A percentile compares a stretch with the other conserved stretches of the same genome.
Evolutionary conservation across 1,139 yeast genomes (phyloP).

Genomic region (Yamadazyma sp.): DNA sequence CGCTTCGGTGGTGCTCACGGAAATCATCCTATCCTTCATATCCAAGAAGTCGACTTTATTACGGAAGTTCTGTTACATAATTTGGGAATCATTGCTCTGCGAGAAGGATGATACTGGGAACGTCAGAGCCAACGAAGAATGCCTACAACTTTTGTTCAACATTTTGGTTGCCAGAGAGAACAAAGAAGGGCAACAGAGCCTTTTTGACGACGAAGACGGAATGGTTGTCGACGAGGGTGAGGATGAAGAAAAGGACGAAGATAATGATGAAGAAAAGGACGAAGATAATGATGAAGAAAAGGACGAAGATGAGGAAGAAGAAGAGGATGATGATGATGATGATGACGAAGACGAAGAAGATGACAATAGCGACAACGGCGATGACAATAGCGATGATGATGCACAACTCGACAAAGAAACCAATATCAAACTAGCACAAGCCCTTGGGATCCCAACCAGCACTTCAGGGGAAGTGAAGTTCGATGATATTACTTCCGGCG

Average conservation of each 20-base stretch:
- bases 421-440: constrained; percentile 71
- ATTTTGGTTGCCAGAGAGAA: constrained; percentile 76
- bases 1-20: constrained; percentile 67
- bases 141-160: constrained; percentile 61
- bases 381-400: constrained; percentile 27
- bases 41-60: constrained; percentile 71
- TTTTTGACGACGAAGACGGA: constrained; percentile 69
- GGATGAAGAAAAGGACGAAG: constrained; percentile 23
- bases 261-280: constrained; percentile 42
- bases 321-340: constrained; percentile 28
- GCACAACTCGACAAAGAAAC: constrained; percentile 68
- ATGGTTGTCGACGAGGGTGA: constrained; percentile 33
- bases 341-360: constrained; percentile 29
- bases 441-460: constrained; percentile 65
- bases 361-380: constrained; percentile 27
- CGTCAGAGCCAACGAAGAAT: constrained; percentile 38
- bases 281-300: constrained; percentile 20
- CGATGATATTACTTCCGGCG: constrained; percentile 39
- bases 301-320: constrained; percentile 24
- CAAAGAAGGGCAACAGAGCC: constrained; percentile 72
- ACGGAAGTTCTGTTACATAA: constrained; percentile 68
- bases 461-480: constrained; percentile 47
- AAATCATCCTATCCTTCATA: constrained; percentile 72
- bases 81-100: constrained; percentile 66
- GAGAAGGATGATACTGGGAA: constrained; percentile 26